Evolutionary conservation across 2,329 filamentous ascomycete genomes (phyloP), one percentile per base, ranked within the genome.

Genomic region (Sphaerulina vaccinii): DNA sequence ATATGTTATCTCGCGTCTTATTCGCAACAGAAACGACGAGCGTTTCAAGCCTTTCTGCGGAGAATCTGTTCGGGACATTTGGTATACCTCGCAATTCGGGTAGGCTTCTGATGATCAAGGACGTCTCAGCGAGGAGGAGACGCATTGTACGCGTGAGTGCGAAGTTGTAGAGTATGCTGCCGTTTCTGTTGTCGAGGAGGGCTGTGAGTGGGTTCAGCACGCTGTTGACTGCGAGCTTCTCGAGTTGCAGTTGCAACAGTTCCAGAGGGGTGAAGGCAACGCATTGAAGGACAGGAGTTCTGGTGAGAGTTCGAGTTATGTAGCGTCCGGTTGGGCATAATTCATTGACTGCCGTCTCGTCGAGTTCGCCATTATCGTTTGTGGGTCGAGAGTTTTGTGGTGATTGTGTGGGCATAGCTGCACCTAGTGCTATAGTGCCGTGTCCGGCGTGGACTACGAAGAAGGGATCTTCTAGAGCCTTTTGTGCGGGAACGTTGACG

Each of bases 201-300:
- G 88, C 85, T 3, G 89, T 91, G 4, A 96, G 75, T 0, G 92
- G 85, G 58, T 96, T 91, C 49, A 95, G 82, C 22, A 93, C 78
- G 41, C 84, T 81, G 55, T 86, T 85, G 60, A 91, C 82, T 2
- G 88, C 83, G 32, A 96, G 76, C 40, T 85, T 86, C 40, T 92
- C 87, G 3, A 97, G 79, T 70, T 96, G 93, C 61, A 81, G 76
- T 55, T 82, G 79, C 6, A 93, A 72, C 57, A 93, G 83, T 29
- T 81, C 78, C 5, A 79, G 73, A 7, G 82, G 78, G 0, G 78
- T 75, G 54, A 85, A 75, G 5, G 78, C 77, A 5, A 80, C 74
- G 3, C 82, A 85, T 43, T 79, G 74, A 1, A 95, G 79, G 3
- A 79, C 75, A 0, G 84, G 80, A 1, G 81, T 77, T 48, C 83